phyloP scores from a whole-genome alignment of 768 basidiomycete species.

The Antrodiella citrinella region DNA sequence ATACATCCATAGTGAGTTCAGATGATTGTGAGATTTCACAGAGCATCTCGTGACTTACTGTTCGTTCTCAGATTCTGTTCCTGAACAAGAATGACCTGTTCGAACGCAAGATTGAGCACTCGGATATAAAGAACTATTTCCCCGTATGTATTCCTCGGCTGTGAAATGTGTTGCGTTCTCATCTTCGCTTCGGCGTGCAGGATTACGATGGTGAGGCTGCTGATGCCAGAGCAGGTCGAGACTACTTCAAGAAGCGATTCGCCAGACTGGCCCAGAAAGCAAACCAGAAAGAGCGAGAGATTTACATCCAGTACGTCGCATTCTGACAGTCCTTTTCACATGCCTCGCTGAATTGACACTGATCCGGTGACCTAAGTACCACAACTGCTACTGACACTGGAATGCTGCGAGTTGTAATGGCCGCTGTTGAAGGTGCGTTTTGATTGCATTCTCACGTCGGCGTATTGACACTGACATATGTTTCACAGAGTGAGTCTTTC shows the following conservation, averaged over 20 bases:
- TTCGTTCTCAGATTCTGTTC: conserved; percentile 62
- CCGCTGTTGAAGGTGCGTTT: conserved; percentile 83
- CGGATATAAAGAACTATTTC: conserved; percentile 85
- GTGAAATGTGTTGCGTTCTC: not conserved
- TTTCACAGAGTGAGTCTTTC: conserved; percentile 56
- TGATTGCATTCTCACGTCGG: not conserved
- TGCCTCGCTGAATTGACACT: conserved; percentile 10
- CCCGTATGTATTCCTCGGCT: conserved; percentile 40
- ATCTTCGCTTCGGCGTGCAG: conserved; percentile 27
- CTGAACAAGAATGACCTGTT: conserved; percentile 96
- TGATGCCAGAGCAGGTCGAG: conserved; percentile 68
- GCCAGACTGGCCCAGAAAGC: conserved; percentile 76
- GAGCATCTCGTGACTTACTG: not conserved
- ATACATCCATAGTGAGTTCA: conserved; percentile 81
- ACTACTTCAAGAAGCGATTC: conserved; percentile 88
- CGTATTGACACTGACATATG: conserved; percentile 10
- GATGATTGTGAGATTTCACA: not conserved
- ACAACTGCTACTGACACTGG: conserved; percentile 90
- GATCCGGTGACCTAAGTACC: conserved; percentile 38
- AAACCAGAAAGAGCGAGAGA: conserved; percentile 81
- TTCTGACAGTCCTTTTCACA: not conserved
- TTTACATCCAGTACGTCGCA: conserved; percentile 86
- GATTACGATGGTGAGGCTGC: conserved; percentile 78
- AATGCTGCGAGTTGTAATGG: conserved; percentile 87
- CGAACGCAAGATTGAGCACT: conserved; percentile 69